A percentile compares a stretch with the other conserved stretches of the same genome.
phyloP scores from a whole-genome alignment of 352 stramenopile species.

The Aphanomyces euteiches region DNA sequence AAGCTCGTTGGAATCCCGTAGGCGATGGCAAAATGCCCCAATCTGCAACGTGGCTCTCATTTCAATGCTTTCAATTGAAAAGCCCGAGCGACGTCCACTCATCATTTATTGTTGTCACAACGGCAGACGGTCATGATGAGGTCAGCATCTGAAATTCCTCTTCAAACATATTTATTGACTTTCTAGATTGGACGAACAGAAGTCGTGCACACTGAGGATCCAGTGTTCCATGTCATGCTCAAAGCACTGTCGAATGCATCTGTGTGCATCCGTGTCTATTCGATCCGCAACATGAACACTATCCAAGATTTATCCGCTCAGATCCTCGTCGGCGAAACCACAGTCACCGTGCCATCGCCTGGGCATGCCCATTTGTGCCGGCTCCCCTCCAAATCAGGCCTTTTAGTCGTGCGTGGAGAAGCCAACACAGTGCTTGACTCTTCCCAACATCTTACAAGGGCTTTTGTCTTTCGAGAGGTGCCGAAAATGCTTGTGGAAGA shows the following conservation, averaged over 20 bases:
- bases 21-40: too few species aligned
- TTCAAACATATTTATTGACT: background rate
- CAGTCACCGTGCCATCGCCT: background rate
- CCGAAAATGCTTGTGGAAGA: conserved; percentile 76
- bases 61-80: conserved; percentile 77
- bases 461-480: conserved; percentile 57
- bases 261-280: conserved; percentile 45
- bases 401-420: conserved; percentile 78
- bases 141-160: background rate
- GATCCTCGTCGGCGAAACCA: conserved; percentile 63
- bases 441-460: conserved; percentile 62
- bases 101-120: conserved; percentile 71
- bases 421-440: conserved; percentile 40
- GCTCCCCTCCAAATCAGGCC: conserved; percentile 36
- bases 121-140: conserved; percentile 38
- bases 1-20: background rate
- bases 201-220: conserved; percentile 61
- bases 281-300: conserved; percentile 51
- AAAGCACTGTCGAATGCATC: conserved; percentile 52
- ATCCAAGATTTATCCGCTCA: conserved; percentile 64
- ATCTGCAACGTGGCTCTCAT: conserved; percentile 64
- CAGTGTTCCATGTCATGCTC: conserved; percentile 77
- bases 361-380: conserved; percentile 3
- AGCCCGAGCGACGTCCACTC: conserved; percentile 48
- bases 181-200: conserved; percentile 67